Percentiles rank a stretch among this genome's conserved stretches.
Evolutionary conservation across 2,329 filamentous ascomycete species (phyloP).

Genomic region (Sphaerulina musiva): DNA sequence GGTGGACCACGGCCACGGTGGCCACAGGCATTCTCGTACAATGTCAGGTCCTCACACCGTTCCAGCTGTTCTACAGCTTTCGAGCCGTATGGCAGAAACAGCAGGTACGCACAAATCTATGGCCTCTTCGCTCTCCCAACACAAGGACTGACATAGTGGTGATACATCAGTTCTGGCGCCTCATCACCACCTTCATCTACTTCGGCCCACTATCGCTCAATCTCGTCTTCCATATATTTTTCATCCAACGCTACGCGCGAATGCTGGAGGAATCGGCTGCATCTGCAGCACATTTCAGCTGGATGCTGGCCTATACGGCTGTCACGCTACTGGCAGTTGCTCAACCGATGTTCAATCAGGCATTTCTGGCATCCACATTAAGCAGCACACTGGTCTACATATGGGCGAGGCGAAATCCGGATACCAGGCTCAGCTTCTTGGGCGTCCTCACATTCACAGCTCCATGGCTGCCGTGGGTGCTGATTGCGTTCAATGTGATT

Average conservation of each 20-base stretch:
- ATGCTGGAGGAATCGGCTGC: conserved; percentile 93
- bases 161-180: conserved; percentile 75
- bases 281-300: conserved; percentile 88
- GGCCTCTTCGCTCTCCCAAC: neutral
- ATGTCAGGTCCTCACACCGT: conserved; percentile 84
- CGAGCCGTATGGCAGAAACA: conserved; percentile 84
- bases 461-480: conserved; percentile 90
- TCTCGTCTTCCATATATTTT: conserved; percentile 96
- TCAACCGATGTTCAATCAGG: conserved; percentile 73
- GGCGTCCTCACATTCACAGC: conserved; percentile 87
- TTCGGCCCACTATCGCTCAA: conserved; percentile 92
- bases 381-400: conserved; percentile 95
- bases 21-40: conserved; percentile 83
- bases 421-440: conserved; percentile 72
- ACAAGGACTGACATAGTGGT: neutral
- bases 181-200: conserved; percentile 95
- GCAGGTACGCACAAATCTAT: conserved; percentile 56
- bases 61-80: conserved; percentile 96
- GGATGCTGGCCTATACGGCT: conserved; percentile 82
- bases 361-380: conserved; percentile 87
- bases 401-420: conserved; percentile 91
- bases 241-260: conserved; percentile 90
- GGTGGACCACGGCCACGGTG: conserved; percentile 93
- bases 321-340: conserved; percentile 72
- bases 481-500: conserved; percentile 88